These are phyloP conservation scores for Przewalskia tangutica DNA, from an alignment of 257 asterid species.

Conservation along the genomic window DNA sequence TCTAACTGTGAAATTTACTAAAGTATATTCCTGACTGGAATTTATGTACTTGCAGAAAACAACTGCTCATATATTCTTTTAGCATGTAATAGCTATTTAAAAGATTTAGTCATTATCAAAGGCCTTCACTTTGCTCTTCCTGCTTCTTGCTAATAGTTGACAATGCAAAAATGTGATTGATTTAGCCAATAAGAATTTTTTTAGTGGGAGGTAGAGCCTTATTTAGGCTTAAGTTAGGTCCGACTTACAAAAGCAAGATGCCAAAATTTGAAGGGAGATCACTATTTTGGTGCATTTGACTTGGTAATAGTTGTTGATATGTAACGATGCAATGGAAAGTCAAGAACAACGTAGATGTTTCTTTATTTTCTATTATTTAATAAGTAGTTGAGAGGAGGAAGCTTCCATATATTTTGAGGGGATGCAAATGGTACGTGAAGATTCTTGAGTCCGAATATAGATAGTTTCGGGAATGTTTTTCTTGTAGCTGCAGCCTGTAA, in stretches of 20 bases:
- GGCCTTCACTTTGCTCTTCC: background rate
- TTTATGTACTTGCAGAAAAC: background rate
- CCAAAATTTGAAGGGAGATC: background rate
- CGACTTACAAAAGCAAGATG: background rate
- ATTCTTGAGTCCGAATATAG: background rate
- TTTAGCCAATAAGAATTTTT: background rate
- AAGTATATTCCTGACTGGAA: background rate
- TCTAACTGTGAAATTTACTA: background rate
- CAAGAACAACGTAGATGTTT: background rate
- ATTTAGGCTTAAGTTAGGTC: background rate
- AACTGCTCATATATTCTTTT: background rate
- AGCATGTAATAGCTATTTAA: background rate
- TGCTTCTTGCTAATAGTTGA: background rate
- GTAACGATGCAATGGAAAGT: background rate
- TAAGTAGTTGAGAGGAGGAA: background rate
- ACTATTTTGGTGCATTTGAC: background rate
- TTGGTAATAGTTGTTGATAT: background rate
- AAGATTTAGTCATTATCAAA: background rate
- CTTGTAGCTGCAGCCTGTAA: background rate
- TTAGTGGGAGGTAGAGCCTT: background rate
- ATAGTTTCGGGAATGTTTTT: background rate
- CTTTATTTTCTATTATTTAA: background rate
- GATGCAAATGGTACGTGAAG: background rate
- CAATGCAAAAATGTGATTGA: background rate
- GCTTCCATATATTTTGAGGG: background rate